A percentile compares a stretch with the other conserved stretches of the same genome.
Evolutionary conservation across 495 filamentous ascomycete species (phyloP).

Genomic region (Wilcoxina mikolae): DNA sequence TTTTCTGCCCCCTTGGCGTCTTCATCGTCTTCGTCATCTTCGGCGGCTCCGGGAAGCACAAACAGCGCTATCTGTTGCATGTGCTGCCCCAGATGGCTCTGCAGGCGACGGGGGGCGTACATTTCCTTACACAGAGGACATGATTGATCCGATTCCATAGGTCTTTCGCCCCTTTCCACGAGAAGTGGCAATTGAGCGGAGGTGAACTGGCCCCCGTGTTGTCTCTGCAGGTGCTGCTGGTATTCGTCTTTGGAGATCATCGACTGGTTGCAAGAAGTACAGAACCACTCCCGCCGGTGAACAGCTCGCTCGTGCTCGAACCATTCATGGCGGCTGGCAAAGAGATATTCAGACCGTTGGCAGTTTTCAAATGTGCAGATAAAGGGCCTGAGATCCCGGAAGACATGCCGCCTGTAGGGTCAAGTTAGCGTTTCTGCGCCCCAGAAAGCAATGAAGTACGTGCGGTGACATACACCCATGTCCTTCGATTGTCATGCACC

Average conservation of each 20-base stretch:
- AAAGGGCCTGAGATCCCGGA: slow-evolving; percentile 24
- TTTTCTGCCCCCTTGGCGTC: too few relatives aligned
- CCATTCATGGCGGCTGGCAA: slow-evolving; percentile 22
- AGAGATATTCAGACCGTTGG: slow-evolving; percentile 9
- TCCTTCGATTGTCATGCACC: background rate
- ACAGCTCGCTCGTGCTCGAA: slow-evolving; percentile 17
- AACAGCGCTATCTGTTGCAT: slow-evolving; percentile 25
- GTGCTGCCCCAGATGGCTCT: slow-evolving; percentile 19
- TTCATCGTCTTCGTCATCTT: background rate
- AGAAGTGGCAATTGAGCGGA: slow-evolving; percentile 6
- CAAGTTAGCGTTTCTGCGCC: slow-evolving; percentile 5
- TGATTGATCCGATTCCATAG: slow-evolving; percentile 5
- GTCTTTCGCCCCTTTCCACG: slow-evolving; percentile 14
- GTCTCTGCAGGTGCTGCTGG: slow-evolving; percentile 5
- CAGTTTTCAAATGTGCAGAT: slow-evolving; percentile 24
- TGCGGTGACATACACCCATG: slow-evolving; percentile 18
- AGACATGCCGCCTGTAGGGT: slow-evolving; percentile 21
- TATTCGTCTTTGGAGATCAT: slow-evolving; percentile 6
- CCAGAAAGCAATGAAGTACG: background rate
- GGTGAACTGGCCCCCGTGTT: slow-evolving; percentile 8
- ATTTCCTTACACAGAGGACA: slow-evolving; percentile 13
- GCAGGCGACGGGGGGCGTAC: slow-evolving; percentile 3
- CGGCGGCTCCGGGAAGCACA: slow-evolving; percentile 8
- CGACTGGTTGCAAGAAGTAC: slow-evolving; percentile 9
- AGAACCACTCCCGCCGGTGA: slow-evolving; percentile 24